Conservation (phyloP, 2,329 filamentous ascomycete species). For the Teratosphaeria zuluensis region DNA sequence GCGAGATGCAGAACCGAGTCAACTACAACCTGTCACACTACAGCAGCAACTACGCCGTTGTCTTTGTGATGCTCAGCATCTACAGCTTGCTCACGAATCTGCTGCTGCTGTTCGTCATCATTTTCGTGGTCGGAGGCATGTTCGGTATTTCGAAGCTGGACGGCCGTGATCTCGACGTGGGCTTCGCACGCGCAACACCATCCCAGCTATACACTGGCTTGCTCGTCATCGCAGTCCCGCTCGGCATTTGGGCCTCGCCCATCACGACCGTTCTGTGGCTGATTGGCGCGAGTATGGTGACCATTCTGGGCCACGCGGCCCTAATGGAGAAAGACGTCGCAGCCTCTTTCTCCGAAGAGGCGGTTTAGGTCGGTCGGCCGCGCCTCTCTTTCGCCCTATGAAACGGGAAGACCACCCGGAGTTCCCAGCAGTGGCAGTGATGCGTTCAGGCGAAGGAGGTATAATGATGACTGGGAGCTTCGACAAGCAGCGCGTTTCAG, state of each 20-base stretch:
- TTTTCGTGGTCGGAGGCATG: constrained; percentile 76
- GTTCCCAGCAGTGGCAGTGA: constrained; percentile 39
- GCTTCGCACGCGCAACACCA: constrained; percentile 69
- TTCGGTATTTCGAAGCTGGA: constrained; percentile 85
- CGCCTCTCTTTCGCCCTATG: constrained; percentile 70
- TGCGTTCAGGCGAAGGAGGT: constrained; percentile 40
- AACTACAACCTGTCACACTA: constrained; percentile 98
- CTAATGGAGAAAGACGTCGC: constrained; percentile 98
- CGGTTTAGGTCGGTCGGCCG: constrained; percentile 99
- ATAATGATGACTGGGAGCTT: constrained; percentile 35
- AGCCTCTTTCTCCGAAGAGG: constrained; percentile 99
- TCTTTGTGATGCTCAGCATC: constrained; percentile 91
- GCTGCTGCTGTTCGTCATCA: constrained; percentile 80
- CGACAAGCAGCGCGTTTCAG: constrained; percentile 19
- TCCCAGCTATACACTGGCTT: constrained; percentile 92
- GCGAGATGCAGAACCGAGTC: constrained; percentile 79
- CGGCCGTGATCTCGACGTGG: constrained; percentile 80
- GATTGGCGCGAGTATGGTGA: constrained; percentile 87
- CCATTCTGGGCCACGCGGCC: constrained; percentile 86
- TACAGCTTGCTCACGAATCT: constrained; percentile 88
- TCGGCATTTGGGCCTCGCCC: constrained; percentile 76
- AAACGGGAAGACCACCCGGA: constrained; percentile 99
- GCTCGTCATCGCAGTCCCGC: constrained; percentile 69
- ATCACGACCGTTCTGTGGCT: constrained; percentile 85
- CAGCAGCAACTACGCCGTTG: constrained; percentile 93